Percentiles rank a stretch among this genome's conserved stretches.
Conservation (phyloP, 2,329 filamentous ascomycete genomes). For the Daldinia sp. region DNA sequence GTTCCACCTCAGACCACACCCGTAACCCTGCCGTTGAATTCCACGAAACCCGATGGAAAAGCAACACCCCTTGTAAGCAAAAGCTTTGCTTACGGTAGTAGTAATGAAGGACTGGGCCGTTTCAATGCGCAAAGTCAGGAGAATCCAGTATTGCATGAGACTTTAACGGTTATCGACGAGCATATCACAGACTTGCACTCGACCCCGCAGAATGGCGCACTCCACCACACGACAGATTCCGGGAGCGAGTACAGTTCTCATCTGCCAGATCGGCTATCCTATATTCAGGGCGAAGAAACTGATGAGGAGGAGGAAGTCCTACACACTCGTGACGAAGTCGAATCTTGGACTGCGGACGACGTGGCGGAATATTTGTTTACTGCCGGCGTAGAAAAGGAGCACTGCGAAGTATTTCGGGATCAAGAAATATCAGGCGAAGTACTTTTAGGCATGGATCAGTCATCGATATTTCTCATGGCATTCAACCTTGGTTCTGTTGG, state of each 20-base stretch:
- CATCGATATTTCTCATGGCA: slow-evolving; percentile 93
- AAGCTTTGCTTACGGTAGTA: slow-evolving; percentile 49
- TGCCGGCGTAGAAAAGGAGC: slow-evolving; percentile 84
- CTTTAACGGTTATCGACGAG: slow-evolving; percentile 94
- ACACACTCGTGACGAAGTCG: slow-evolving; percentile 79
- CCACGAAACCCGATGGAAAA: slow-evolving; percentile 54
- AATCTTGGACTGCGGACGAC: slow-evolving; percentile 81
- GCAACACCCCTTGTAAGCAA: slow-evolving; percentile 48
- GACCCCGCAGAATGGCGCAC: slow-evolving; percentile 63
- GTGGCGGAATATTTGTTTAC: slow-evolving; percentile 92
- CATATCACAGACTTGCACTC: slow-evolving; percentile 89
- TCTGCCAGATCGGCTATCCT: slow-evolving; percentile 81
- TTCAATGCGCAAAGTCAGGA: slow-evolving; percentile 63
- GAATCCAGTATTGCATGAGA: slow-evolving; percentile 85
- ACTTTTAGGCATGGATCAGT: slow-evolving; percentile 92
- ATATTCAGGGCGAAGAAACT: slow-evolving; percentile 93
- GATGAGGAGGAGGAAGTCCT: slow-evolving; percentile 86
- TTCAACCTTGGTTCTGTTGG: slow-evolving; percentile 94
- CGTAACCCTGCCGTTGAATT: slow-evolving; percentile 58
- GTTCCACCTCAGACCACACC: slow-evolving; percentile 50
- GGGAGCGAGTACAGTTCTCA: slow-evolving; percentile 91
- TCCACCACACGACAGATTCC: slow-evolving; percentile 76
- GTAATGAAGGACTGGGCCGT: slow-evolving; percentile 56
- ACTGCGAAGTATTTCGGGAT: slow-evolving; percentile 94
- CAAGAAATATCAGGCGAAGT: slow-evolving; percentile 97